phyloP scores from a whole-genome alignment of 257 asterid genomes.

The Gentiana dahurica region DNA sequence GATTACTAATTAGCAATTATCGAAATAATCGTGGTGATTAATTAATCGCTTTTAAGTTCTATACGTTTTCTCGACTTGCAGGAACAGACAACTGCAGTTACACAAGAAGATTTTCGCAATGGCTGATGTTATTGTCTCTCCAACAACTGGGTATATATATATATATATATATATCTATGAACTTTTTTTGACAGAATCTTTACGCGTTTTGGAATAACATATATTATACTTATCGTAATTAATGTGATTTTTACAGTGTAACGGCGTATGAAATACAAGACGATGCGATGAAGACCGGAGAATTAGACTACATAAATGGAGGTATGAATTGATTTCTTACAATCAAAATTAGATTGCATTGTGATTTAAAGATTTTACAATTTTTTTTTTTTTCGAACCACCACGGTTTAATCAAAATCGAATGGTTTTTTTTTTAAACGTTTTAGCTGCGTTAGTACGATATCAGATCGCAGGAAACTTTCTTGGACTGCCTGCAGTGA shows the following conservation, averaged over 20 bases:
- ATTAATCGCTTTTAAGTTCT: too few relatives aligned
- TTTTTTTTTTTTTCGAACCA: too few relatives aligned
- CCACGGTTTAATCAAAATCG: too few relatives aligned
- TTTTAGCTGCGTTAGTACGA: conserved; percentile 82
- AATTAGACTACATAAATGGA: conserved; percentile 90
- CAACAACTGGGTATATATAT: conserved; percentile 71
- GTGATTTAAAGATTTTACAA: too few relatives aligned
- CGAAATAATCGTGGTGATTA: too few relatives aligned
- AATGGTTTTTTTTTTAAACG: neutral
- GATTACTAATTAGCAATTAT: too few relatives aligned
- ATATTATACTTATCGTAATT: neutral
- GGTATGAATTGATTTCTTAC: conserved; percentile 27
- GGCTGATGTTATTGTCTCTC: conserved; percentile 85
- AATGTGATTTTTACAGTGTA: conserved; percentile 28
- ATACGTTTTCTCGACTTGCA: conserved; percentile 2
- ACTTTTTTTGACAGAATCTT: neutral
- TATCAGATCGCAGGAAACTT: conserved; percentile 84
- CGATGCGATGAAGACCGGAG: conserved; percentile 62
- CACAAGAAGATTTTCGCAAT: conserved; percentile 53
- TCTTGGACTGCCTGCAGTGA: conserved; percentile 82
- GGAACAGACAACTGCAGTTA: conserved; percentile 60
- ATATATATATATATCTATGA: neutral
- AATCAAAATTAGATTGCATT: neutral
- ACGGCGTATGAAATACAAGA: conserved; percentile 65
- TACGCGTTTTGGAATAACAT: neutral